phyloP scores from a whole-genome alignment of 2,329 filamentous ascomycete genomes.

The Phaeomoniella chlamydospora region DNA sequence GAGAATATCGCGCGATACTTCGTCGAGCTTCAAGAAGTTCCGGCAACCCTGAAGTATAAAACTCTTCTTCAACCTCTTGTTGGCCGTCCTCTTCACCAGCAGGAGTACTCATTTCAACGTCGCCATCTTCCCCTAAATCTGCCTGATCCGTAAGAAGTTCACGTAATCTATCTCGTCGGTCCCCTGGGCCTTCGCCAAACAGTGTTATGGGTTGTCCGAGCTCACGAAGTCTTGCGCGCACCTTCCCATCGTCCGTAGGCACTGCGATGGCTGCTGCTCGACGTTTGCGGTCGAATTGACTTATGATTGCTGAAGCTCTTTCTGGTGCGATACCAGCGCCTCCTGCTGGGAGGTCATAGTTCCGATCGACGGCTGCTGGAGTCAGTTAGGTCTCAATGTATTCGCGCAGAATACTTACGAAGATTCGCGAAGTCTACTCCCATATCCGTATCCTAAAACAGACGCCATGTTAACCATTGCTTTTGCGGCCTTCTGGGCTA shows the following conservation, averaged over 20 bases:
- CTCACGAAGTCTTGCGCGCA: constrained; percentile 66
- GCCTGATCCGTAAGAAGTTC: constrained; percentile 62
- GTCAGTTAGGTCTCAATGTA: constrained; percentile 4
- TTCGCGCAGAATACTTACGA: constrained; percentile 32
- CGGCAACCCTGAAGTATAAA: constrained; percentile 72
- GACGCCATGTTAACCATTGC: constrained; percentile 16
- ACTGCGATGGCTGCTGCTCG: constrained; percentile 79
- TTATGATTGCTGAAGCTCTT: constrained; percentile 70
- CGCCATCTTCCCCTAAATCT: constrained; percentile 47
- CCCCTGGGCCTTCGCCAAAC: constrained; percentile 78
- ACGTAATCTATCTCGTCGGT: constrained; percentile 74
- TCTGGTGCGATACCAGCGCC: constrained; percentile 55
- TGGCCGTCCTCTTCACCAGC: constrained; percentile 43
- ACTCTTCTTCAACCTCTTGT: constrained; percentile 76
- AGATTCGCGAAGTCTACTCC: constrained; percentile 49
- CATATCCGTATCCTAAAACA: constrained; percentile 35
- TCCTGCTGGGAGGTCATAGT: constrained; percentile 64
- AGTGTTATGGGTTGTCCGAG: constrained; percentile 88
- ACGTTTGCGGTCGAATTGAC: constrained; percentile 82
- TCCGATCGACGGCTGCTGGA: constrained; percentile 51
- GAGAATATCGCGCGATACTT: constrained; percentile 67
- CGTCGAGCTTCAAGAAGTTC: constrained; percentile 63
- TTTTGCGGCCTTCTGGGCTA: constrained; percentile 2
- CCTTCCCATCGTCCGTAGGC: constrained; percentile 81
- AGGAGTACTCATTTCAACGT: constrained; percentile 33